Evolutionary conservation across 345 rosid species (phyloP).

Genomic region (Sisymbrium altissimum): DNA sequence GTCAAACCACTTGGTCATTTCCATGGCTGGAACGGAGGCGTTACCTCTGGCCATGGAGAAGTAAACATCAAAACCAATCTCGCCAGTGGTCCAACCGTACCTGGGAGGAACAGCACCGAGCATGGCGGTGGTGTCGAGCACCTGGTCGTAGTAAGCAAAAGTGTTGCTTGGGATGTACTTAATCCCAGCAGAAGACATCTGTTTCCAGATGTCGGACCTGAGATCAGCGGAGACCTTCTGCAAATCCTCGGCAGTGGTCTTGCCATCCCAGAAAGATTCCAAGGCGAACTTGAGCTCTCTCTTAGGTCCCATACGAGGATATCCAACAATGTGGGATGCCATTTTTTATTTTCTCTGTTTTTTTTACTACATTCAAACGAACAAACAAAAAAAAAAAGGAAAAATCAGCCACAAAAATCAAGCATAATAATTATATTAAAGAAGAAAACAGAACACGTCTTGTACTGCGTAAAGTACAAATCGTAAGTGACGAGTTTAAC

Average conservation of each 20-base stretch:
- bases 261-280: constrained; percentile 98
- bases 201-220: constrained; percentile 89
- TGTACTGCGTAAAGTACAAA: too few relatives aligned
- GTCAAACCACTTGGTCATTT: constrained; percentile 99
- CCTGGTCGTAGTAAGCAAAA: constrained; percentile 84
- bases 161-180: constrained; percentile 97
- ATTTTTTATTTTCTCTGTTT: constrained; percentile 44
- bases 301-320: constrained; percentile 99
- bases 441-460: too few relatives aligned
- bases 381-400: not conserved
- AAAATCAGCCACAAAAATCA: constrained; percentile 19
- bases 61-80: constrained; percentile 77
- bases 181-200: constrained; percentile 83
- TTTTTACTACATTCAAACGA: not conserved
- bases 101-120: constrained; percentile 94
- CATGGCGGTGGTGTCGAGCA: constrained; percentile 91
- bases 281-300: constrained; percentile 96
- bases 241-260: constrained; percentile 87
- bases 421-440: not conserved
- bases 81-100: constrained; percentile 77
- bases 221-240: constrained; percentile 86
- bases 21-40: constrained; percentile 97
- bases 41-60: constrained; percentile 99
- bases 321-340: constrained; percentile 99
- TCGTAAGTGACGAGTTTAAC: not conserved